phyloP scores from a whole-genome alignment of 2,329 filamentous ascomycete genomes.

The Ascochyta viciae-villosae region DNA sequence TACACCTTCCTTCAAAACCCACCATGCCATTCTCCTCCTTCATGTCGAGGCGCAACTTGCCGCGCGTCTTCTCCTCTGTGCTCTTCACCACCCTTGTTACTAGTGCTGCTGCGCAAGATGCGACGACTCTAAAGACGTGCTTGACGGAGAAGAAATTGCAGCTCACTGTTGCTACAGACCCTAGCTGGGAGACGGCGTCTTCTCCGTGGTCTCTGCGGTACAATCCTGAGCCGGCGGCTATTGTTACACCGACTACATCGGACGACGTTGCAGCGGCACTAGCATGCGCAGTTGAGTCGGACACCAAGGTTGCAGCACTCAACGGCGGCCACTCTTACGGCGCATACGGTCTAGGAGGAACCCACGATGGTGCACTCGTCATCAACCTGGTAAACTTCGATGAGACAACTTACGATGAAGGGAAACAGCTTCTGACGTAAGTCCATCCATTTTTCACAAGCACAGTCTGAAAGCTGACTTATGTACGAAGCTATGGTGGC shows the following conservation, averaged over 20 bases:
- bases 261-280: conserved; percentile 21
- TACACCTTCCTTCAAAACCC: no score
- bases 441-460: neutral
- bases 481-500: conserved; percentile 17
- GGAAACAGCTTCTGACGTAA: conserved; percentile 14
- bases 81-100: neutral
- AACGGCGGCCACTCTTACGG: conserved; percentile 26
- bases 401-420: conserved; percentile 16
- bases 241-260: conserved; percentile 12
- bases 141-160: neutral
- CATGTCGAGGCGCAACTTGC: neutral
- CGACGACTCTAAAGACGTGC: neutral
- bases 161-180: neutral
- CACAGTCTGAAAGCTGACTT: neutral
- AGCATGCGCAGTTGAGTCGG: conserved; percentile 20
- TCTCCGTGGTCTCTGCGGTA: conserved; percentile 22
- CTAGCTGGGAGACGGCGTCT: conserved; percentile 18
- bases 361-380: conserved; percentile 18
- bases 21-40: neutral
- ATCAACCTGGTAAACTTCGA: conserved; percentile 25
- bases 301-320: conserved; percentile 20
- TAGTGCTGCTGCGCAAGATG: conserved; percentile 1
- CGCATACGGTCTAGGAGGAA: conserved; percentile 23
- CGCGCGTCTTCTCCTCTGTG: neutral
- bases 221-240: conserved; percentile 23